Conservation (phyloP, 306 rosid genomes). For the Mucuna pruriens region DNA sequence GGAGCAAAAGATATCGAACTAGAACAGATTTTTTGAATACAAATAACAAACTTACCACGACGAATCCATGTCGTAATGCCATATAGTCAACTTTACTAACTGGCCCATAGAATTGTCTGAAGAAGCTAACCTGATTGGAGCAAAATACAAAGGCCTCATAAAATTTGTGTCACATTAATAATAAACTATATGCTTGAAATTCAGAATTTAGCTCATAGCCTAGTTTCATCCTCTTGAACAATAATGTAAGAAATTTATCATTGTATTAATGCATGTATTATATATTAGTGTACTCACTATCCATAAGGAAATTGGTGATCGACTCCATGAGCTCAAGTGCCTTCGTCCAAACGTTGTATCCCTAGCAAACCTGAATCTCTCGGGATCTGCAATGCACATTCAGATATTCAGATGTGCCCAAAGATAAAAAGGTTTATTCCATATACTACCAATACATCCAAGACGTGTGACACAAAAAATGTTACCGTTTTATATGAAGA, state of each 20-base stretch:
- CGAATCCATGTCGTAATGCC: conserved; percentile 75
- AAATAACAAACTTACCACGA: conserved; percentile 67
- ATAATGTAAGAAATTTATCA: background rate
- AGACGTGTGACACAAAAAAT: background rate
- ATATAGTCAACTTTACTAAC: conserved; percentile 68
- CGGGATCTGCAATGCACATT: conserved; percentile 57
- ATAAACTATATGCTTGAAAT: background rate
- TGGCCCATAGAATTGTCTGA: conserved; percentile 71
- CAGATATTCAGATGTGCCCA: background rate
- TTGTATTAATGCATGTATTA: background rate
- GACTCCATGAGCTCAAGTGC: conserved; percentile 65
- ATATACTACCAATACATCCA: background rate
- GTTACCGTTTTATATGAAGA: background rate
- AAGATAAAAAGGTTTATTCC: background rate
- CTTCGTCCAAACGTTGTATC: conserved; percentile 80
- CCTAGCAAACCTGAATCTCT: conserved; percentile 74
- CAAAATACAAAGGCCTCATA: background rate
- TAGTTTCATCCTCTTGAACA: background rate
- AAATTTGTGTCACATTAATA: conserved; percentile 1
- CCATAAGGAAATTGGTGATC: conserved; percentile 60
- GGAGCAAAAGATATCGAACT: background rate
- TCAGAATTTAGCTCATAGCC: background rate
- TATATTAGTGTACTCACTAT: conserved; percentile 48
- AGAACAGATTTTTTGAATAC: background rate
- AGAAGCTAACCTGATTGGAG: conserved; percentile 64